A percentile compares a stretch with the other conserved stretches of the same genome.
Conservation (phyloP, 2,329 filamentous ascomycete genomes). For the Tolypocladium album region DNA sequence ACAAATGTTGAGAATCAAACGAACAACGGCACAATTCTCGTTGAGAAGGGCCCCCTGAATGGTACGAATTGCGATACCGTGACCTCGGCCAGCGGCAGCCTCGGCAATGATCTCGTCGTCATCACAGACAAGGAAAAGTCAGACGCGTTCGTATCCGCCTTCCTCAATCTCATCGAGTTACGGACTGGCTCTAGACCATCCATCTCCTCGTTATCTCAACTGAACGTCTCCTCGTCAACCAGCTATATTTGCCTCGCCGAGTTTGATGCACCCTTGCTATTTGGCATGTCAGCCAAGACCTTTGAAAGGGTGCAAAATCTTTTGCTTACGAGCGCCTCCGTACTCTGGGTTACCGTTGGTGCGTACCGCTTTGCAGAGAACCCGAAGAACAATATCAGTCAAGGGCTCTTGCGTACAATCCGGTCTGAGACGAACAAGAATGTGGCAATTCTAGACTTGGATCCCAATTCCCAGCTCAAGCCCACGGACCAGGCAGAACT, state of each 20-base stretch:
- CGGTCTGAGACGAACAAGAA: slow-evolving; percentile 34
- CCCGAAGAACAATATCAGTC: slow-evolving; percentile 31
- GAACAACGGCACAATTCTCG: not conserved
- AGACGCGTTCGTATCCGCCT: slow-evolving; percentile 9
- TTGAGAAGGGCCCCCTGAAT: not conserved
- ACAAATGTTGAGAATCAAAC: not conserved
- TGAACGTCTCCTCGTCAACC: slow-evolving; percentile 5
- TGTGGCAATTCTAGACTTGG: slow-evolving; percentile 34
- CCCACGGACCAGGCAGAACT: slow-evolving; percentile 17
- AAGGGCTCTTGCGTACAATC: slow-evolving; percentile 32
- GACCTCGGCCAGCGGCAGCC: not conserved
- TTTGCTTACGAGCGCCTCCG: slow-evolving; percentile 20
- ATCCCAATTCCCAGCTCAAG: slow-evolving; percentile 21
- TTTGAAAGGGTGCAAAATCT: slow-evolving; percentile 27
- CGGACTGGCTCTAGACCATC: slow-evolving; percentile 9
- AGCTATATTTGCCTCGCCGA: slow-evolving; percentile 31
- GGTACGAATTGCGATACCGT: not conserved
- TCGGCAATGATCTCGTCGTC: slow-evolving; percentile 8
- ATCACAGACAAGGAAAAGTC: slow-evolving; percentile 10
- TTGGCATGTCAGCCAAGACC: slow-evolving; percentile 23
- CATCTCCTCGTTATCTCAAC: slow-evolving; percentile 7
- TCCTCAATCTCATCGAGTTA: slow-evolving; percentile 11
- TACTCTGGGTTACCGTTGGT: slow-evolving; percentile 29
- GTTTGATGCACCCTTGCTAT: slow-evolving; percentile 31
- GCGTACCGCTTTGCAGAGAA: slow-evolving; percentile 24